These are phyloP conservation scores for Calocera viscosa DNA, from an alignment of 768 basidiomycete species.

Conservation along the genomic window DNA sequence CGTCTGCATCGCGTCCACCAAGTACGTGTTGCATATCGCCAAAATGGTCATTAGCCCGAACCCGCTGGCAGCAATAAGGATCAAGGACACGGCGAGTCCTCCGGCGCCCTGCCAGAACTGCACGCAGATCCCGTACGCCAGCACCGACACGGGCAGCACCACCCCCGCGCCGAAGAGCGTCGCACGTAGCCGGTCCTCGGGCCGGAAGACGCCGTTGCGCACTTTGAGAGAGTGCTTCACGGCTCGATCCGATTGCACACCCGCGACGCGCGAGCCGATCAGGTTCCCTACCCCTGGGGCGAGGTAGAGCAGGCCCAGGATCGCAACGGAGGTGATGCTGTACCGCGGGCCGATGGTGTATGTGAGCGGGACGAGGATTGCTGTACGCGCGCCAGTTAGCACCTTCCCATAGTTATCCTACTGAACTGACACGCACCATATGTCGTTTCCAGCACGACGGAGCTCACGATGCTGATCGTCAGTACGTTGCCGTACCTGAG, in stretches of 20 bases:
- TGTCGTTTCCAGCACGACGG: not conserved
- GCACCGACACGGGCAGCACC: conserved; percentile 21
- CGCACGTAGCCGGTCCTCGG: conserved; percentile 27
- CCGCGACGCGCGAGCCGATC: conserved; percentile 24
- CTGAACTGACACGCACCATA: conserved; percentile 13
- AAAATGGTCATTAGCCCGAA: not conserved
- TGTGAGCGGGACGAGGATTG: conserved; percentile 16
- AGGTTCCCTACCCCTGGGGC: conserved; percentile 27
- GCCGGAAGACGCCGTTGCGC: conserved; percentile 23
- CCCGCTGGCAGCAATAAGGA: not conserved
- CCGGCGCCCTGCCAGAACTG: conserved; percentile 10
- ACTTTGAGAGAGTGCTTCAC: conserved; percentile 23
- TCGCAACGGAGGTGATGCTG: conserved; percentile 25
- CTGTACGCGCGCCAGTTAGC: not conserved
- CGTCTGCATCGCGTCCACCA: conserved; percentile 5
- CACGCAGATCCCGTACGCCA: conserved; percentile 25
- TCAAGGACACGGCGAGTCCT: not conserved
- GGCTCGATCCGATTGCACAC: conserved; percentile 22
- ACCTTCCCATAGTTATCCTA: conserved; percentile 7
- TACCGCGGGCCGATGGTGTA: conserved; percentile 21
- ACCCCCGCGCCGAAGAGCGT: conserved; percentile 22
- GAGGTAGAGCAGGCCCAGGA: conserved; percentile 29
- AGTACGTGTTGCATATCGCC: conserved; percentile 4
- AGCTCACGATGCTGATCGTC: conserved; percentile 10
- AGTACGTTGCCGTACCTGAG: conserved; percentile 5